These are phyloP conservation scores for Lepidium sativum DNA, from an alignment of 345 rosid genomes.

Conservation along the genomic window DNA sequence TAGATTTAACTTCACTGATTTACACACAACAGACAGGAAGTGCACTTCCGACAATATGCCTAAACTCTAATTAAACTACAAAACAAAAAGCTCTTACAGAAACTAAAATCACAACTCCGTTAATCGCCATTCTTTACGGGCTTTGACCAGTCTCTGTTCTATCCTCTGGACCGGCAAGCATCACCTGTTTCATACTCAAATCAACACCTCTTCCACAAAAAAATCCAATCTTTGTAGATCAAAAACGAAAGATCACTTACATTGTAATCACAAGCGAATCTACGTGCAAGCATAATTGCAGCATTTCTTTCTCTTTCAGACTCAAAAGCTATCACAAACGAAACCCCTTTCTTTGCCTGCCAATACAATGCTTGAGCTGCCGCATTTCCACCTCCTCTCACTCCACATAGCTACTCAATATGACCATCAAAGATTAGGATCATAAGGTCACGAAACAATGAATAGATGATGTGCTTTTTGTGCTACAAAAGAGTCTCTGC, in stretches of 20 bases:
- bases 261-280: constrained; percentile 96
- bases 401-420: constrained; percentile 73
- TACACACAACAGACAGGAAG: constrained; percentile 16
- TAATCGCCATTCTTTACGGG: neutral
- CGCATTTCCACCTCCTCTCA: constrained; percentile 97
- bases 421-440: neutral
- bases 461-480: neutral
- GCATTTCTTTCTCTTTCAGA: constrained; percentile 86
- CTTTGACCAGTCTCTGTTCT: constrained; percentile 18
- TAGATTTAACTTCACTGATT: constrained; percentile 11
- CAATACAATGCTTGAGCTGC: constrained; percentile 92
- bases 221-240: no score
- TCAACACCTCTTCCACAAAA: neutral
- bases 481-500: neutral
- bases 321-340: constrained; percentile 82
- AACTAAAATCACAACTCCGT: constrained; percentile 6
- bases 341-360: constrained; percentile 68
- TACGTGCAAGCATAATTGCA: constrained; percentile 83
- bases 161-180: constrained; percentile 32
- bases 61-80: constrained; percentile 15
- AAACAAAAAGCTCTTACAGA: constrained; percentile 12
- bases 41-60: constrained; percentile 14
- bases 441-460: neutral
- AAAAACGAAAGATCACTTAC: constrained; percentile 27
- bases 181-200: constrained; percentile 24